Evolutionary conservation across 1,284 basidiomycete species (phyloP).

Genomic region (Pascua sp.): DNA sequence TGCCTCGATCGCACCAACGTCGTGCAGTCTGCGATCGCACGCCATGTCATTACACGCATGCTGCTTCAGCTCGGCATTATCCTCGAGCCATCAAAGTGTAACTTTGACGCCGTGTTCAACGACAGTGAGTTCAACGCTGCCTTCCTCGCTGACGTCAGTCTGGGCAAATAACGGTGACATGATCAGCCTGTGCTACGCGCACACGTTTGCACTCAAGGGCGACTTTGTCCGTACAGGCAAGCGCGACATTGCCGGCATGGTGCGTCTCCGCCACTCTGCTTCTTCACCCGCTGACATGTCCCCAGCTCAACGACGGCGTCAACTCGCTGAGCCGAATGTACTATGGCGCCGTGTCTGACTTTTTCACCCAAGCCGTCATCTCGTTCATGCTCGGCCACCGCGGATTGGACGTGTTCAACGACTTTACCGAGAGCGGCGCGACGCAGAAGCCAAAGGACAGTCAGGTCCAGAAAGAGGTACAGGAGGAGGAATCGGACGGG

Average conservation of each 20-base stretch:
- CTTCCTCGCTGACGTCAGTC: slow-evolving; percentile 52
- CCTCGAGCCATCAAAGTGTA: slow-evolving; percentile 38
- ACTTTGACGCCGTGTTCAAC: slow-evolving; percentile 78
- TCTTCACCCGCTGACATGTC: not conserved
- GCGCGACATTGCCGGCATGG: slow-evolving; percentile 81
- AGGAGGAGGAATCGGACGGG: too few relatives aligned
- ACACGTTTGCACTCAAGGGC: slow-evolving; percentile 69
- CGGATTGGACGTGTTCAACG: slow-evolving; percentile 77
- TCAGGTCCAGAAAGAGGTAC: too few relatives aligned
- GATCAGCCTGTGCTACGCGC: slow-evolving; percentile 56
- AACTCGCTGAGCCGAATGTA: slow-evolving; percentile 76
- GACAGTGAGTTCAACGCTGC: slow-evolving; percentile 58
- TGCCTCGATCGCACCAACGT: slow-evolving; percentile 84
- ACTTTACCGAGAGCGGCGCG: slow-evolving; percentile 65
- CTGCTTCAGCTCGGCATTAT: slow-evolving; percentile 65
- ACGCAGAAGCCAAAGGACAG: too few relatives aligned
- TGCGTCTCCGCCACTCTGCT: slow-evolving; percentile 48
- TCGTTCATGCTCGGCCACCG: slow-evolving; percentile 85
- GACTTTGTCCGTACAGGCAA: slow-evolving; percentile 95
- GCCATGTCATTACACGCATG: slow-evolving; percentile 74
- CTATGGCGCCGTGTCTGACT: slow-evolving; percentile 69
- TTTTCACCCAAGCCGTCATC: slow-evolving; percentile 92
- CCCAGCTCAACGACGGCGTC: slow-evolving; percentile 69
- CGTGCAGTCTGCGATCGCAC: slow-evolving; percentile 86
- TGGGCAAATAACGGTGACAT: slow-evolving; percentile 66